A percentile compares a stretch with the other conserved stretches of the same genome.
Conservation (phyloP, 345 rosid genomes). For the Heritiera fomes region DNA sequence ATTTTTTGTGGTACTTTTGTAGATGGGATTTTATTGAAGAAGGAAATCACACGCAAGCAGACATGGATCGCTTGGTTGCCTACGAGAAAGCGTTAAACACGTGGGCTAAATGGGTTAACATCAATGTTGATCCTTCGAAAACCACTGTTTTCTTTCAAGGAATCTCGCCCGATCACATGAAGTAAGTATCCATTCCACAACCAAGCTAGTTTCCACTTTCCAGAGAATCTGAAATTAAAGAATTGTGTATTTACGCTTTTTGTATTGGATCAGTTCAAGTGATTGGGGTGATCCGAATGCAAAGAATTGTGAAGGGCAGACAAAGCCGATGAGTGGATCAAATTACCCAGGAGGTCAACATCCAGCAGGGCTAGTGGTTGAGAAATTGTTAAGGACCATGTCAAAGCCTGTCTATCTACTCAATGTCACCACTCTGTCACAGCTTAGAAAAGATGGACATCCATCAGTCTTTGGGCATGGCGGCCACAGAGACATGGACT, state of each 20-base stretch:
- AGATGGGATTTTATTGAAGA: constrained; percentile 36
- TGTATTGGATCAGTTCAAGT: too few species aligned
- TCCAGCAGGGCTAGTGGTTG: too few species aligned
- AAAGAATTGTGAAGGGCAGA: constrained; percentile 24
- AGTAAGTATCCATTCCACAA: constrained; percentile 26
- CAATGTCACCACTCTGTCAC: constrained; percentile 37
- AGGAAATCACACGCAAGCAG: constrained; percentile 17
- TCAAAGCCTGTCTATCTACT: too few species aligned
- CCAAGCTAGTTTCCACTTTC: too few species aligned
- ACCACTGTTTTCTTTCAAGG: constrained; percentile 45
- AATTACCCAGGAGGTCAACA: constrained; percentile 21
- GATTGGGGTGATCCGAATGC: too few species aligned
- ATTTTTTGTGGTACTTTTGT: too few species aligned
- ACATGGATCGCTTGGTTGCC: constrained; percentile 40
- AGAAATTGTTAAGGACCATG: too few species aligned
- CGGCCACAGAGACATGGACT: too few species aligned
- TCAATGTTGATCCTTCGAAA: constrained; percentile 28
- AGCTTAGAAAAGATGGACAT: constrained; percentile 51
- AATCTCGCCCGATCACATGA: constrained; percentile 40
- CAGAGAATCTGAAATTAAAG: constrained; percentile 9
- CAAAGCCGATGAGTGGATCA: constrained; percentile 16
- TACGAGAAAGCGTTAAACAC: constrained; percentile 43
- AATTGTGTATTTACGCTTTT: constrained; percentile 15
- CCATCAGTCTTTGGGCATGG: constrained; percentile 28
- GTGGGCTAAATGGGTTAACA: constrained; percentile 46